Percentiles rank a stretch among this genome's conserved stretches.
Conservation (phyloP, 805 yeast species). For the Teunomyces gatunensis region DNA sequence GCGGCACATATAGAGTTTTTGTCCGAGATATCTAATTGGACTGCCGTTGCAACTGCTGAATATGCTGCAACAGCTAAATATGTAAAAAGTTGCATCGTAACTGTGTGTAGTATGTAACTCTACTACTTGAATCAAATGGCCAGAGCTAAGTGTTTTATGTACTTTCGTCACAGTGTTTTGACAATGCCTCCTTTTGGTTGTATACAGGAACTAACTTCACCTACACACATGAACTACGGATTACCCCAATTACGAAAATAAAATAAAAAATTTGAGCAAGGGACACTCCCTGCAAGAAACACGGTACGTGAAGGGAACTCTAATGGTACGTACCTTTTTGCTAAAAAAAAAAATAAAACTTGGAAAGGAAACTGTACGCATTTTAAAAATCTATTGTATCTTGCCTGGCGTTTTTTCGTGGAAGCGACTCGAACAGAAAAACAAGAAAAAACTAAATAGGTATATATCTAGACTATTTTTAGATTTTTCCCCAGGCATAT, state of each 20-base stretch:
- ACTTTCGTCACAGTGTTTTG: constrained; percentile 3
- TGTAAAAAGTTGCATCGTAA: constrained; percentile 1
- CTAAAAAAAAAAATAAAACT: too few relatives aligned
- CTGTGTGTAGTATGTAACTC: neutral
- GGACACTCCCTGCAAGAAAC: too few relatives aligned
- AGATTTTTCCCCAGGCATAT: neutral
- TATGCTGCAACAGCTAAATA: neutral
- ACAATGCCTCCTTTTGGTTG: constrained; percentile 4
- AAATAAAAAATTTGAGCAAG: neutral
- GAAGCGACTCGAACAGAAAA: neutral
- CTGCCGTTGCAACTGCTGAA: constrained; percentile 15
- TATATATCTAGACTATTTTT: neutral
- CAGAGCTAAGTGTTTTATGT: neutral
- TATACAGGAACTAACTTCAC: neutral
- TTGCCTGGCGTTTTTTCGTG: neutral
- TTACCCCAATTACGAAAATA: neutral
- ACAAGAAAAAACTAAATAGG: neutral
- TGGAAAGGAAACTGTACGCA: too few relatives aligned
- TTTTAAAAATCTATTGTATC: too few relatives aligned
- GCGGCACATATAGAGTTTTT: constrained; percentile 42
- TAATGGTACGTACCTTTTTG: too few relatives aligned
- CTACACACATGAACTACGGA: neutral
- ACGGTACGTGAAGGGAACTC: too few relatives aligned
- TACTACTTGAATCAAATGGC: neutral
- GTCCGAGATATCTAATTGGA: constrained; percentile 39